Base-by-base conservation (phyloP, 345 rosid species). In the Salix suchowensis region DNA sequence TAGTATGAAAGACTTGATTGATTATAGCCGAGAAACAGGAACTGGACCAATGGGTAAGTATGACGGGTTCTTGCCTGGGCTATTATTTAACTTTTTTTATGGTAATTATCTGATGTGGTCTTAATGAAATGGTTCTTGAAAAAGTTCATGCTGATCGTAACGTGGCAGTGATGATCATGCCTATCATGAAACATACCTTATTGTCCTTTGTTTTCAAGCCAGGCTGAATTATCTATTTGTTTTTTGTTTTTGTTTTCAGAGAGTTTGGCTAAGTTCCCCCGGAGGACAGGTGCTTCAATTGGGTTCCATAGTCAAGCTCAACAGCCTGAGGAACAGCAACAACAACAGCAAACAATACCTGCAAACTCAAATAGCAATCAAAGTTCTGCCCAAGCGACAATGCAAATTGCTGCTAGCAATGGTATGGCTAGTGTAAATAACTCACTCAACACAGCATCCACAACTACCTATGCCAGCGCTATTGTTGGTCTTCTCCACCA, bases 1-100 rank as follows among this genome's bases (percentile, higher is more conserved):
- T 78, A 92, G 98, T 71, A 96, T 96, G 99, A 96, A 96, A 73
- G 99, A 96, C 84, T 89, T 96, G 89, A 94, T 96, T 87, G 99
- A 96, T 85, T 96, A 90, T 85, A 94, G 99, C 84, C 85, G 92
- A 82, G 94, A 94, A 86, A 92, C 92, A 60, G 86, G 87, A 82
- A 90, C 89, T 44, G 98, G 99, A 76, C 99, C 99, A 16, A 94
- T 96, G 85, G 99, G 99, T 96, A 92, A 86, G 93, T 82, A 73
- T 32, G 32, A 50, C 14, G 8, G 67, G 9, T 19, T 62, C 70
- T 54, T 48, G 7, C 24, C 36, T 1, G 36, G 61, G 50, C 37
- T 42, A 26, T 42, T 21, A 13, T 58, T 68, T 39, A 18, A 6
- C 52, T 26, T 23, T 23, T 7, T 0, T 18, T 24, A 54, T 24